Evolutionary conservation across 2,329 filamentous ascomycete genomes (phyloP).

Genomic region (Alternaria longipes): DNA sequence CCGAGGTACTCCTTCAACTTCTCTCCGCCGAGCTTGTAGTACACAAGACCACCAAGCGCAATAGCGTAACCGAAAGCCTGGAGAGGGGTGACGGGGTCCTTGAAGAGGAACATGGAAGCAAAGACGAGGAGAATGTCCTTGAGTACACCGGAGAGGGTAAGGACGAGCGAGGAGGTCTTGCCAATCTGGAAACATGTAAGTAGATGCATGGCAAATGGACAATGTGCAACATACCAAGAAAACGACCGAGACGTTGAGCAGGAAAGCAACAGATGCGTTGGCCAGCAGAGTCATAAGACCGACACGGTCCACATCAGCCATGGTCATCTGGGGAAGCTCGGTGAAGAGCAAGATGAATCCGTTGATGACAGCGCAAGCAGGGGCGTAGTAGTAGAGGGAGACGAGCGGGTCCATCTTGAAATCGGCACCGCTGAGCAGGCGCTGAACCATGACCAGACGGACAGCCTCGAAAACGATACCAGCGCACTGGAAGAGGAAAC

Average conservation of each 20-base stretch:
- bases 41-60: conserved; percentile 79
- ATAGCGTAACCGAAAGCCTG: conserved; percentile 88
- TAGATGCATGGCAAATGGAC: conserved; percentile 13
- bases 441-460: conserved; percentile 84
- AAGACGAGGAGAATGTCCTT: conserved; percentile 86
- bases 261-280: conserved; percentile 81
- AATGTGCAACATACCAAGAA: conserved; percentile 72
- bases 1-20: conserved; percentile 81
- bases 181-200: conserved; percentile 69
- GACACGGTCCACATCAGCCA: conserved; percentile 76
- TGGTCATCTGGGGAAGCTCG: conserved; percentile 74
- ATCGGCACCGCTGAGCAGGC: conserved; percentile 80
- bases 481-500: conserved; percentile 80
- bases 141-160: conserved; percentile 86
- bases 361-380: conserved; percentile 85
- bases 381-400: conserved; percentile 89
- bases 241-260: conserved; percentile 85
- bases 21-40: conserved; percentile 87
- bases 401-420: conserved; percentile 94
- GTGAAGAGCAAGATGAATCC: conserved; percentile 75
- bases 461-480: conserved; percentile 85
- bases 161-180: conserved; percentile 85
- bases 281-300: conserved; percentile 76
- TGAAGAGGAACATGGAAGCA: conserved; percentile 84
- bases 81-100: conserved; percentile 75